Base-by-base conservation (phyloP, 2,329 filamentous ascomycete species). In the Ophiostoma pallidulum region DNA sequence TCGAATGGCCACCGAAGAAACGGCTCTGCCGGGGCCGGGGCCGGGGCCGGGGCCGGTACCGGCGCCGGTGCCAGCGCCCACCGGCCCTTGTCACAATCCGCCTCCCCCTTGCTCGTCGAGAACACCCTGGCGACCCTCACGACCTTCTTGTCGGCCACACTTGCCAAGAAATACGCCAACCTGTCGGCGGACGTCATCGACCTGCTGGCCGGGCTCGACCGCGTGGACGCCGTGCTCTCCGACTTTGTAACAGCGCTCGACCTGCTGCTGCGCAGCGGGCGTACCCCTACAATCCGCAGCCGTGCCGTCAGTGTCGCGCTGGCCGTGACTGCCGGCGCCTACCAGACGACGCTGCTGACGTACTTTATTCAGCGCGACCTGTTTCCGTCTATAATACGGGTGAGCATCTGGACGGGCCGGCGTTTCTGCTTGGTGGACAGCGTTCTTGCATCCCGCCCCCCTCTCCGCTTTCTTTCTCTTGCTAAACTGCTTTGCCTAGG, bases 331-430 rank as follows among this genome's bases (percentile, higher is more conserved):
- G 87, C 90, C 9, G 90, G 91, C n/a, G 90, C 90, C 48, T 97
- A 96, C 64, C 89, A 94, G 66, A 97, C 92, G 4, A 92, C 88
- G 41, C 73, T 98, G 19, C 75, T 96, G 47, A 94, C 90, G 1
- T 98, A 97, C 65, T 88, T 98, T 60, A 92, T 92, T 35, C 90
- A 97, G 60, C 76, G 88, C 56, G 92, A 98, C 62, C 73, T 97
- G 31, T 98, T 98, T 60, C 91, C 91, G 18, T 83, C 89, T 8
- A 75, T 97, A 46, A 95, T 96, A 80, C 96, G 94, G 79, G 88
- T 92, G 63, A 49, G 24, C 9, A 13, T 8, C n/a, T 8, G n/a
- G n/a, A n/a, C n/a, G n/a, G n/a, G n/a, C n/a, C n/a, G n/a, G n/a
- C n/a, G n/a, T n/a, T n/a, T n/a, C n/a, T n/a, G n/a, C n/a, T n/a